phyloP scores from a whole-genome alignment of 1,284 basidiomycete species.

The Puccinia brachypodii region DNA sequence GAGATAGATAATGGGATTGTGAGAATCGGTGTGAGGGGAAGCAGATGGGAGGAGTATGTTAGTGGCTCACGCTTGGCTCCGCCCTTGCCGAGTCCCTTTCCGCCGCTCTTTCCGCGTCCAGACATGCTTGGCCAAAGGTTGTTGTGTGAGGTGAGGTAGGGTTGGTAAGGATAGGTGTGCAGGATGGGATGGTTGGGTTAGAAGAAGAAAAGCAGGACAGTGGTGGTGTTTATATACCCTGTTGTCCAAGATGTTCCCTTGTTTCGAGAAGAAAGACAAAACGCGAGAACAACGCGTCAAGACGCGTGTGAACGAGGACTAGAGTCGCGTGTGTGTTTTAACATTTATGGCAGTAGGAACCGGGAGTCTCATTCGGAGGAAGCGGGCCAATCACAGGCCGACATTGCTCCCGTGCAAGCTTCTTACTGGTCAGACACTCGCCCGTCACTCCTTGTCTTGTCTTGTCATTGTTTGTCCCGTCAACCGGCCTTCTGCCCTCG shows the following conservation, averaged over 20 bases:
- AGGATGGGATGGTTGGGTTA: too few relatives aligned
- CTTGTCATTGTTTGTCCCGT: too few relatives aligned
- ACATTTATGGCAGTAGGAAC: too few relatives aligned
- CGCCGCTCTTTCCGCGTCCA: slow-evolving; percentile 72
- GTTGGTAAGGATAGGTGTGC: too few relatives aligned
- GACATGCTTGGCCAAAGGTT: too few relatives aligned
- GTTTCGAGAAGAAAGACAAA: too few relatives aligned
- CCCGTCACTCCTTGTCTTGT: neutral
- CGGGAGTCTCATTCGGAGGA: neutral
- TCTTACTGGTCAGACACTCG: neutral
- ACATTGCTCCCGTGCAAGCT: neutral
- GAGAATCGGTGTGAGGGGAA: neutral
- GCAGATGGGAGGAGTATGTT: neutral
- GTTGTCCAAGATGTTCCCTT: too few relatives aligned
- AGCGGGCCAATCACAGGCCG: neutral
- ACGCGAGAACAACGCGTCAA: too few relatives aligned
- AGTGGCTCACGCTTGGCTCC: slow-evolving; percentile 54
- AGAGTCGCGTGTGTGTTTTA: neutral
- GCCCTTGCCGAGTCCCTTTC: slow-evolving; percentile 73
- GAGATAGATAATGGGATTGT: neutral
- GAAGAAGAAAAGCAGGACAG: too few relatives aligned
- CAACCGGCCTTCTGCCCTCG: too few relatives aligned
- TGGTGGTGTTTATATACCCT: too few relatives aligned
- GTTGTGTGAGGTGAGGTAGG: too few relatives aligned
- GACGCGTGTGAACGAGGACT: neutral